These are phyloP conservation scores for Solanum clarkiae DNA, from an alignment of 257 asterid species.

Conservation along the genomic window DNA sequence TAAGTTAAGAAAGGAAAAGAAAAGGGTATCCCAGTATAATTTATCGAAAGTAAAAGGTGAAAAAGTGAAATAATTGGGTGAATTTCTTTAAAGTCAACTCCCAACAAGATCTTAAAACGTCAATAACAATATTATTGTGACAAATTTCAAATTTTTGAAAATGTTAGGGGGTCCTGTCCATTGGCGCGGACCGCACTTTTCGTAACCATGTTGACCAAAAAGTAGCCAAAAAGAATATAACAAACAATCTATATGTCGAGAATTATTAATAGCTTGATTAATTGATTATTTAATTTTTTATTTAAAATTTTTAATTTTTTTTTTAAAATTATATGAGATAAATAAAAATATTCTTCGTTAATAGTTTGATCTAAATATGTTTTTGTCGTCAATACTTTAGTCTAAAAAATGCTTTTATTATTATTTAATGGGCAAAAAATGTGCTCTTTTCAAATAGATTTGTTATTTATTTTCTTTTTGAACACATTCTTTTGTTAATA, in stretches of 20 bases:
- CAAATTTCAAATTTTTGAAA: neutral
- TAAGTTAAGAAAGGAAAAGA: neutral
- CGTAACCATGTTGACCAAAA: neutral
- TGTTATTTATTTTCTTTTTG: too few relatives aligned
- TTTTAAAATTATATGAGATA: too few relatives aligned
- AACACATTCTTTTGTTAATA: too few relatives aligned
- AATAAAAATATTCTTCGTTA: too few relatives aligned
- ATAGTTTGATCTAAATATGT: too few relatives aligned
- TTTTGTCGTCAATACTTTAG: too few relatives aligned
- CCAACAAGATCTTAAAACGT: neutral
- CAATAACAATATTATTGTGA: neutral
- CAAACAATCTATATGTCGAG: neutral
- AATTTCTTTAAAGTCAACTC: neutral
- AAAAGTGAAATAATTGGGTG: neutral
- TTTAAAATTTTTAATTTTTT: too few relatives aligned
- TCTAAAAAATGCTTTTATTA: too few relatives aligned
- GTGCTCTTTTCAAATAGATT: too few relatives aligned
- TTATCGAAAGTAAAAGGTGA: neutral
- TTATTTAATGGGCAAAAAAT: too few relatives aligned
- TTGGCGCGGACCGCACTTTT: neutral
- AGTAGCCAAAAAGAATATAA: neutral
- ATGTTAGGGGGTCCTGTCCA: neutral
- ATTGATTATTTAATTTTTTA: neutral
- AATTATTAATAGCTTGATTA: neutral
- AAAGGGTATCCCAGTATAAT: neutral